Evolutionary conservation across 2,329 filamentous ascomycete species (phyloP), one percentile per base, ranked within the genome.

Genomic region (Colletotrichum trifolii): DNA sequence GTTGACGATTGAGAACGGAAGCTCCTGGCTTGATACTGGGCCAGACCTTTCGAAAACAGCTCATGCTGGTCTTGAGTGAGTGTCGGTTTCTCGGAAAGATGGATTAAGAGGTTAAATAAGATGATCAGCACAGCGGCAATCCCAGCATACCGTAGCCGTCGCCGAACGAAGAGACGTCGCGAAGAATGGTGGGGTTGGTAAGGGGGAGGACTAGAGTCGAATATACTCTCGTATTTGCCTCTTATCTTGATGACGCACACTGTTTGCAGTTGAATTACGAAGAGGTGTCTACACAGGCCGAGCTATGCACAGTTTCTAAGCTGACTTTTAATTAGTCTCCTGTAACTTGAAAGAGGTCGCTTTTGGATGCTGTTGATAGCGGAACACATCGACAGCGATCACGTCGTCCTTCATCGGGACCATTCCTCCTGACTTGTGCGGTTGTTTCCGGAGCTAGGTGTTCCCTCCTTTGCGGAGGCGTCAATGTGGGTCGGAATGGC

Each of bases 401-500:
- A 17, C 17, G 17, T 17, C 17, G 17, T 17, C 17, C 17, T 17
- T 17, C 17, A 17, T 17, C 17, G 17, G 17, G 17, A 17, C 17
- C 17, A 17, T 4, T 45, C 15, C 25, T 42, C 40, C n/a, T 34
- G 25, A 38, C 15, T 48, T 40, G 35, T 3, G 35, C 33, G 8
- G 48, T 36, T 15, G 39, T 35, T 25, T 35, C 17, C 6, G n/a
- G 15, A 42, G 36, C 58, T 61, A 55, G 58, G 50, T 43, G 25
- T 39, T 39, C 48, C 25, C 17, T 25, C 25, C 35, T 36, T 61
- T 8, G 12, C 4, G 54, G 33, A 47, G 50, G 36, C 50, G 58
- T 55, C 58, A 61, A 43, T 36, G 36, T 61, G 50, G 58, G 33
- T 38, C 33, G 45, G 34, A 43, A 61, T 46, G 47, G 49, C 58